A percentile compares a stretch with the other conserved stretches of the same genome.
phyloP scores from a whole-genome alignment of 495 filamentous ascomycete species.

The Penicillium simplicissimum region DNA sequence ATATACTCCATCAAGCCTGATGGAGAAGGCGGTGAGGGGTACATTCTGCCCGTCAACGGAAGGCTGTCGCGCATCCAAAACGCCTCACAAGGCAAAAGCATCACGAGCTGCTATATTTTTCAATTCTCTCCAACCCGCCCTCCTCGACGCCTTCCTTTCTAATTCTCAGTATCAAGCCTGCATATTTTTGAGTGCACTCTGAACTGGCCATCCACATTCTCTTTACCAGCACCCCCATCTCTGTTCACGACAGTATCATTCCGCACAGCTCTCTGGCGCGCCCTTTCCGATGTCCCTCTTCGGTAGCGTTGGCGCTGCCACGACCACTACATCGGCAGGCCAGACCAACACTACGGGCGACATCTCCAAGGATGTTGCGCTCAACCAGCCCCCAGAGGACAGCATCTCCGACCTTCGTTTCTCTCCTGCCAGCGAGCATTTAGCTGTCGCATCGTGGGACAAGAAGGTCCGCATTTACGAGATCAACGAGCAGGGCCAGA shows the following conservation, averaged over 20 bases:
- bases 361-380: slow-evolving; percentile 80
- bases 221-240: neutral
- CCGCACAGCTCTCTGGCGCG: slow-evolving; percentile 12
- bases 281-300: slow-evolving; percentile 60
- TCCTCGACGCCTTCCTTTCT: neutral
- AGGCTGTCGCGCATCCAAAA: slow-evolving; percentile 8
- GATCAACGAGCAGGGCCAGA: slow-evolving; percentile 68
- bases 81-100: slow-evolving; percentile 2
- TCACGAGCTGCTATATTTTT: neutral
- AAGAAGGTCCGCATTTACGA: slow-evolving; percentile 93
- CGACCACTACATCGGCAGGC: slow-evolving; percentile 44
- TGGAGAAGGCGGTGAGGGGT: neutral
- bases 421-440: slow-evolving; percentile 72
- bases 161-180: neutral
- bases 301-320: slow-evolving; percentile 41
- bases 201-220: neutral
- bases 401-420: slow-evolving; percentile 83
- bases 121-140: slow-evolving; percentile 2
- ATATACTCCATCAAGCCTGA: neutral
- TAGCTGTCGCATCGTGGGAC: slow-evolving; percentile 90
- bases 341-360: slow-evolving; percentile 80
- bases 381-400: slow-evolving; percentile 78
- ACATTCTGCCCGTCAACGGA: slow-evolving; percentile 4
- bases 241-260: neutral
- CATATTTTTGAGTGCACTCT: neutral